Conservation (phyloP, 75 land plant genomes). For the Pseudotsuga menziesii region DNA sequence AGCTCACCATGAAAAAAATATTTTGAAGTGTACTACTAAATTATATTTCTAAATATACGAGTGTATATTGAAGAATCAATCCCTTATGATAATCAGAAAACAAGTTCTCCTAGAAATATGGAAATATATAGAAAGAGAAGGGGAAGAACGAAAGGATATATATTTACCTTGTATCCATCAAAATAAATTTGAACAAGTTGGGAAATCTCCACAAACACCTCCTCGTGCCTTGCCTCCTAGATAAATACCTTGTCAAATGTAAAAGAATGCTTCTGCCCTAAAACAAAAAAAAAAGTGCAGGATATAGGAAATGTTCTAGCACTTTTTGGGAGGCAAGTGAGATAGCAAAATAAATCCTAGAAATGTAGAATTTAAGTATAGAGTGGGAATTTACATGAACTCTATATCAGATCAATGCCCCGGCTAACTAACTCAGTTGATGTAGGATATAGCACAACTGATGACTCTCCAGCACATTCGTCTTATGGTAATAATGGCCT, state of each 20-base stretch:
- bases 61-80: not conserved
- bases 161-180: too few species aligned
- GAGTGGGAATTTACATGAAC: slow-evolving; percentile 25
- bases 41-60: too few species aligned
- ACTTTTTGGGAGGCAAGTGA: not conserved
- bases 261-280: slow-evolving; percentile 72
- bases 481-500: slow-evolving; percentile 76
- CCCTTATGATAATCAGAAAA: too few species aligned
- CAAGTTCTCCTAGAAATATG: not conserved
- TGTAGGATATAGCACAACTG: slow-evolving; percentile 52
- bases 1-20: too few species aligned
- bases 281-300: slow-evolving; percentile 1
- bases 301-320: too few species aligned
- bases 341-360: too few species aligned
- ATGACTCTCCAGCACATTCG: slow-evolving; percentile 28
- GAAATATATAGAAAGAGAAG: not conserved
- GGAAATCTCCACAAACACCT: too few species aligned
- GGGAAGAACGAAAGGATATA: not conserved
- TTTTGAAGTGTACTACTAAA: not conserved
- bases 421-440: too few species aligned
- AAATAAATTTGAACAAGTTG: too few species aligned
- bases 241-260: slow-evolving; percentile 81
- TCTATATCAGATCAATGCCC: slow-evolving; percentile 70
- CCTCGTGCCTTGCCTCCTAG: slow-evolving; percentile 66
- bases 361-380: not conserved